These are phyloP conservation scores for Tieghemiomyces parasiticus DNA, from an alignment of 192 early-diverging fungal species.

Conservation along the genomic window DNA sequence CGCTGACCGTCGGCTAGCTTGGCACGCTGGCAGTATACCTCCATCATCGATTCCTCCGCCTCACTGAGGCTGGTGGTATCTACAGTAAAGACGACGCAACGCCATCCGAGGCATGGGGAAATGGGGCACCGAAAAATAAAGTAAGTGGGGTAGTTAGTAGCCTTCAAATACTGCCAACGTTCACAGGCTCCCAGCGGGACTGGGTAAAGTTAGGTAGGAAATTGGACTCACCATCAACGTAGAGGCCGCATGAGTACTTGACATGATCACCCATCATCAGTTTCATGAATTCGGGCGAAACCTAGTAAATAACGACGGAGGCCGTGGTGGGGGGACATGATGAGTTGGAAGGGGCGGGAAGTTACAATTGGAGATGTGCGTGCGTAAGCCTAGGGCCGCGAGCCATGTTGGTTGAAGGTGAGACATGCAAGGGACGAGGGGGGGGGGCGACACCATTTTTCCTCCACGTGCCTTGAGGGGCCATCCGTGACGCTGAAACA, in stretches of 20 bases:
- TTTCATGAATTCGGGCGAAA: constrained; percentile 37
- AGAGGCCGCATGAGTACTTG: constrained; percentile 47
- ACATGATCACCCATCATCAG: constrained; percentile 30
- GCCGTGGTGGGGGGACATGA: not conserved
- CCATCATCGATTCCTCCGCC: constrained; percentile 44
- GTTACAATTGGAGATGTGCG: not conserved
- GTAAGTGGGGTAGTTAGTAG: not conserved
- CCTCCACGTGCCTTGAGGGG: not conserved
- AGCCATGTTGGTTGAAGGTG: not conserved
- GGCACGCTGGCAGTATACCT: constrained; percentile 34
- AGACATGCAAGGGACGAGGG: not conserved
- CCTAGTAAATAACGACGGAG: constrained; percentile 7
- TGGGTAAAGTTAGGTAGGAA: not conserved
- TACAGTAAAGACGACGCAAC: not conserved
- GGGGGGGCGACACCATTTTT: not conserved
- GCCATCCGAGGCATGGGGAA: not conserved
- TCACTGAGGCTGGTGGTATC: constrained; percentile 21
- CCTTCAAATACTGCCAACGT: not conserved
- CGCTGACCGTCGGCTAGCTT: constrained; percentile 34
- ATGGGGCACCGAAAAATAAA: not conserved
- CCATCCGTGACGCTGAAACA: too few relatives aligned
- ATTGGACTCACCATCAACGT: constrained; percentile 23
- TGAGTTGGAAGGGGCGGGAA: not conserved
- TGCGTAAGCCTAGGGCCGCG: not conserved
- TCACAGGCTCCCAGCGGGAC: constrained; percentile 2